Evolutionary conservation across 2,329 filamentous ascomycete genomes (phyloP).

Genomic region (Monilinia fructigena): DNA sequence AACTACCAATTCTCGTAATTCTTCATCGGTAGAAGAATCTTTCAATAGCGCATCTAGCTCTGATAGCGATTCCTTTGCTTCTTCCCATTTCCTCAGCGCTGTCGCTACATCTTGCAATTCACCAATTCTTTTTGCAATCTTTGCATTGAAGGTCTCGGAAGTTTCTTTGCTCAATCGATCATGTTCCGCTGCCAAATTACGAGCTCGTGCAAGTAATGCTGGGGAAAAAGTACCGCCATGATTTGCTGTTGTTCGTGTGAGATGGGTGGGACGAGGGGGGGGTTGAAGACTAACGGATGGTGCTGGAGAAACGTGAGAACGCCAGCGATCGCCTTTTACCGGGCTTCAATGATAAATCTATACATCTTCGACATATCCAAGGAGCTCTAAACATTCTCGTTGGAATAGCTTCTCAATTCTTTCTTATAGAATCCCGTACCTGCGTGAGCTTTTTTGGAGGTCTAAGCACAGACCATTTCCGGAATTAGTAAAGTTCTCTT

Average conservation of each 20-base stretch:
- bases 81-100: constrained; percentile 60
- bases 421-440: constrained; percentile 20
- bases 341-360: constrained; percentile 39
- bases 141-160: constrained; percentile 54
- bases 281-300: constrained; percentile 41
- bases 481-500: neutral
- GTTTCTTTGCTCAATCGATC: constrained; percentile 52
- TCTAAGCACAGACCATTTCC: neutral
- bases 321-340: constrained; percentile 29
- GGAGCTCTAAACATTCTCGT: constrained; percentile 43
- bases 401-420: constrained; percentile 6
- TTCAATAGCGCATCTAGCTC: constrained; percentile 55
- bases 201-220: constrained; percentile 59
- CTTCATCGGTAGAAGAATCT: constrained; percentile 51
- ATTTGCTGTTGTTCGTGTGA: constrained; percentile 31
- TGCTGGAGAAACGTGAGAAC: constrained; percentile 47
- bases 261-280: constrained; percentile 24
- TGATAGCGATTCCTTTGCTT: constrained; percentile 50
- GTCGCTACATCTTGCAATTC: constrained; percentile 58
- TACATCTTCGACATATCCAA: constrained; percentile 55
- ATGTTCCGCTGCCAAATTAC: constrained; percentile 57
- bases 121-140: constrained; percentile 58
- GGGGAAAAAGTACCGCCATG: constrained; percentile 44
- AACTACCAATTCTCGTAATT: constrained; percentile 74
- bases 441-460: constrained; percentile 20